Evolutionary conservation across 2,329 filamentous ascomycete species (phyloP).

Genomic region (Teratosphaeriaceae sp.): DNA sequence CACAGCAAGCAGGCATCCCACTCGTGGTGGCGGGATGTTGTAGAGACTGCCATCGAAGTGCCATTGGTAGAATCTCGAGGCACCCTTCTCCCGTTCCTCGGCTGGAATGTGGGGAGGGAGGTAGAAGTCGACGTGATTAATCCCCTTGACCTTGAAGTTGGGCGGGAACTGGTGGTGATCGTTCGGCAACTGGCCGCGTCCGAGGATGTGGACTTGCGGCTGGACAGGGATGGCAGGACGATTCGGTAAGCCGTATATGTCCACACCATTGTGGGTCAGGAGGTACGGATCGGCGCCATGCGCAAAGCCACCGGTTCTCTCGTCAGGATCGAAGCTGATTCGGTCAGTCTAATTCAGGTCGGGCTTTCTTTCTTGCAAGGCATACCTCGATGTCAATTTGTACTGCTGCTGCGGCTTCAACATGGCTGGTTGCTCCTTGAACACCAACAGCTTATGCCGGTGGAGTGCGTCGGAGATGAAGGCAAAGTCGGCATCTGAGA

Average conservation of each 20-base stretch:
- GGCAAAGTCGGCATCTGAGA: slow-evolving; percentile 11
- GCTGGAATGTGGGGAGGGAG: slow-evolving; percentile 8
- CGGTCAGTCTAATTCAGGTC: no score
- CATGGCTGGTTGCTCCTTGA: slow-evolving; percentile 13
- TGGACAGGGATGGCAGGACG: slow-evolving; percentile 10
- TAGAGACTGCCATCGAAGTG: slow-evolving; percentile 10
- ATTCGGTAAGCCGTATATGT: slow-evolving; percentile 10
- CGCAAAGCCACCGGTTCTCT: slow-evolving; percentile 10
- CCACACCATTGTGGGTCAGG: slow-evolving; percentile 10
- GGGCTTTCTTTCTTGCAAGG: no score
- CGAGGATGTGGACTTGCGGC: slow-evolving; percentile 13
- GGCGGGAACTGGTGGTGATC: slow-evolving; percentile 10
- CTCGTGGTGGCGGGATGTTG: slow-evolving; percentile 11
- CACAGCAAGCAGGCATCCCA: slow-evolving; percentile 10
- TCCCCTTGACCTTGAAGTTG: slow-evolving; percentile 10
- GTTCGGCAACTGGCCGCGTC: slow-evolving; percentile 8
- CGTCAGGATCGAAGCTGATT: slow-evolving; percentile 11
- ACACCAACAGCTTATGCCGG: slow-evolving; percentile 12
- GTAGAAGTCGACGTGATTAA: slow-evolving; percentile 11
- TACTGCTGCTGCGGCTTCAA: slow-evolving; percentile 12
- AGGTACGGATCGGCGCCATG: slow-evolving; percentile 12
- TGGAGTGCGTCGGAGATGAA: slow-evolving; percentile 12
- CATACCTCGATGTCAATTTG: slow-evolving; percentile 9
- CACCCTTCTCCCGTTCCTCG: slow-evolving; percentile 11
- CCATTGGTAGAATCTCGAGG: slow-evolving; percentile 11